These are phyloP conservation scores for Brettanomyces sp. DNA, from an alignment of 805 yeast genomes.

Conservation along the genomic window DNA sequence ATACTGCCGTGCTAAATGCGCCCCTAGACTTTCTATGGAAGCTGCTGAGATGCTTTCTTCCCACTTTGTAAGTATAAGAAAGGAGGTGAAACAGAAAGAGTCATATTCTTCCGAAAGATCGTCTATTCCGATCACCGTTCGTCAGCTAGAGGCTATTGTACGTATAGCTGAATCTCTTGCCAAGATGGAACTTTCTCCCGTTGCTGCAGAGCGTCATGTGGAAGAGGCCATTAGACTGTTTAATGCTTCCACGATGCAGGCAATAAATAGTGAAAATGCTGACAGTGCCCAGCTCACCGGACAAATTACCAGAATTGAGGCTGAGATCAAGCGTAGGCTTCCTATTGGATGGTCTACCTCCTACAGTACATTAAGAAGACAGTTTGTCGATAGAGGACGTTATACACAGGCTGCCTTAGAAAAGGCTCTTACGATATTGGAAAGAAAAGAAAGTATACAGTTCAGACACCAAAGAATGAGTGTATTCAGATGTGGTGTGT, in stretches of 20 bases:
- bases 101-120: constrained; percentile 78
- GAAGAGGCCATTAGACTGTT: constrained; percentile 92
- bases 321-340: constrained; percentile 76
- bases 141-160: constrained; percentile 95
- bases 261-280: constrained; percentile 43
- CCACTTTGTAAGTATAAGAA: constrained; percentile 85
- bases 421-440: constrained; percentile 71
- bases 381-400: constrained; percentile 57
- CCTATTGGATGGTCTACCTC: constrained; percentile 97
- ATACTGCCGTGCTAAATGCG: constrained; percentile 83
- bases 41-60: constrained; percentile 88
- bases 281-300: constrained; percentile 49
- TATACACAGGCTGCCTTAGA: constrained; percentile 68
- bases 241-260: constrained; percentile 96
- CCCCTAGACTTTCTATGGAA: constrained; percentile 81
- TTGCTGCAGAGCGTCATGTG: constrained; percentile 83
- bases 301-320: constrained; percentile 74
- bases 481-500: constrained; percentile 65
- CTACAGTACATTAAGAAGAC: constrained; percentile 71
- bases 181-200: constrained; percentile 70
- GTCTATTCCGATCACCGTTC: constrained; percentile 91
- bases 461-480: constrained; percentile 81
- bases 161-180: constrained; percentile 94
- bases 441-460: constrained; percentile 79
- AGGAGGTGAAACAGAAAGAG: constrained; percentile 74